Evolutionary conservation across 1,284 basidiomycete species (phyloP).

Genomic region (Calocybe gambosa): DNA sequence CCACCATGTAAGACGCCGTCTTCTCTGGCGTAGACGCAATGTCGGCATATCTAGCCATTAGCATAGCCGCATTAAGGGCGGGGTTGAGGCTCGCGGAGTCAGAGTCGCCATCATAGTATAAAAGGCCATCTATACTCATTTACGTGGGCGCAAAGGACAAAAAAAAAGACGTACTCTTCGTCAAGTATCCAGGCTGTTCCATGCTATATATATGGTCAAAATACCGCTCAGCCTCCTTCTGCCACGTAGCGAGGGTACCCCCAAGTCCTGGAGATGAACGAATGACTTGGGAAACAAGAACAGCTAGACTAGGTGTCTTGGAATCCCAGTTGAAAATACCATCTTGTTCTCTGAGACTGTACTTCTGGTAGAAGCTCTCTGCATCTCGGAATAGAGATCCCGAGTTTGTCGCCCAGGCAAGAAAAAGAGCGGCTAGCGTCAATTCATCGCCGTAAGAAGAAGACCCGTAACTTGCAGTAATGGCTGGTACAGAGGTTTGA

Average conservation of each 20-base stretch:
- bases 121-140: constrained; percentile 54
- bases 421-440: constrained; percentile 67
- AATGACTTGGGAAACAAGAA: constrained; percentile 69
- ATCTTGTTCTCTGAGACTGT: constrained; percentile 46
- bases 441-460: constrained; percentile 68
- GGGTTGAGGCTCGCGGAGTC: constrained; percentile 79
- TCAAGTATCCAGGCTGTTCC: constrained; percentile 42
- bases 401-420: constrained; percentile 68
- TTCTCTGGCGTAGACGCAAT: constrained; percentile 62
- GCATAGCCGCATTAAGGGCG: constrained; percentile 79
- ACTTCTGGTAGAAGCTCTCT: constrained; percentile 54
- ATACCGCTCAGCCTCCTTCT: constrained; percentile 65
- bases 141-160: background rate
- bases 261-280: constrained; percentile 42
- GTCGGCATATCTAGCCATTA: constrained; percentile 71
- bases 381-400: constrained; percentile 62
- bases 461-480: constrained; percentile 66
- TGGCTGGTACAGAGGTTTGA: constrained; percentile 60
- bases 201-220: constrained; percentile 68
- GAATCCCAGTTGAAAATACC: constrained; percentile 88
- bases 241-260: constrained; percentile 62
- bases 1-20: constrained; percentile 58
- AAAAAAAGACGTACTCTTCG: constrained; percentile 22
- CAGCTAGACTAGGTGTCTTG: constrained; percentile 68
- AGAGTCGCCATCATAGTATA: constrained; percentile 79